Percentiles rank a stretch among this genome's conserved stretches.
Conservation (phyloP, 495 filamentous ascomycete genomes). For the Pseudomonodictys pantanalensis region DNA sequence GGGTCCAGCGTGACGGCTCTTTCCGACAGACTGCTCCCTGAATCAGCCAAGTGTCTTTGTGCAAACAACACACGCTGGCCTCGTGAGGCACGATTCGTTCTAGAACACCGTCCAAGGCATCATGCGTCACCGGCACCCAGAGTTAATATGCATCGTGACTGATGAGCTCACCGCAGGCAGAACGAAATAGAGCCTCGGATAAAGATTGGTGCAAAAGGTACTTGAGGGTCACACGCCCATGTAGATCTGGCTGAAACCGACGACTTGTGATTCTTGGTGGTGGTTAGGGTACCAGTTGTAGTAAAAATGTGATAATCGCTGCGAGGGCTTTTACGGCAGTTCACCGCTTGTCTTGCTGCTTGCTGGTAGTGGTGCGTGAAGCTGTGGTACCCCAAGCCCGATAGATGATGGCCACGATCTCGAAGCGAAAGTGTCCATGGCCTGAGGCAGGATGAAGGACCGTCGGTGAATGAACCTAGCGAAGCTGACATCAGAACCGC, state of each 20-base stretch:
- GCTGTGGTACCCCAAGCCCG: too few species aligned
- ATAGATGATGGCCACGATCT: too few species aligned
- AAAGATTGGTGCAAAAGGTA: neutral
- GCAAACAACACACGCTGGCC: neutral
- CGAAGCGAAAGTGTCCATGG: too few species aligned
- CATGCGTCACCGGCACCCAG: conserved; percentile 1
- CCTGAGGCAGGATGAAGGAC: too few species aligned
- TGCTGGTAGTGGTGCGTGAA: too few species aligned
- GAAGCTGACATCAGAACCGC: neutral
- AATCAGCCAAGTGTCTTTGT: conserved; percentile 17
- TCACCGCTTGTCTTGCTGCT: too few species aligned
- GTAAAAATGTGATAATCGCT: too few species aligned
- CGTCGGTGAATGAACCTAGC: too few species aligned
- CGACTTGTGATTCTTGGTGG: too few species aligned
- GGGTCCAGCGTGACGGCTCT: neutral
- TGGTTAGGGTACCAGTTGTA: too few species aligned
- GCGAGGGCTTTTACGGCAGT: too few species aligned
- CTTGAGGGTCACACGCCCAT: conserved; percentile 1
- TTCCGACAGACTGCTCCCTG: conserved; percentile 1
- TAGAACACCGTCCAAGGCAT: neutral
- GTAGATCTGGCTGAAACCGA: too few species aligned
- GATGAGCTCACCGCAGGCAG: conserved; percentile 9
- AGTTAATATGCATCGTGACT: conserved; percentile 14
- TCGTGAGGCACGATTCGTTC: neutral
- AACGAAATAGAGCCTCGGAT: neutral